These are phyloP conservation scores for Mrakia blollopis DNA, from an alignment of 768 basidiomycete genomes.

Conservation along the genomic window DNA sequence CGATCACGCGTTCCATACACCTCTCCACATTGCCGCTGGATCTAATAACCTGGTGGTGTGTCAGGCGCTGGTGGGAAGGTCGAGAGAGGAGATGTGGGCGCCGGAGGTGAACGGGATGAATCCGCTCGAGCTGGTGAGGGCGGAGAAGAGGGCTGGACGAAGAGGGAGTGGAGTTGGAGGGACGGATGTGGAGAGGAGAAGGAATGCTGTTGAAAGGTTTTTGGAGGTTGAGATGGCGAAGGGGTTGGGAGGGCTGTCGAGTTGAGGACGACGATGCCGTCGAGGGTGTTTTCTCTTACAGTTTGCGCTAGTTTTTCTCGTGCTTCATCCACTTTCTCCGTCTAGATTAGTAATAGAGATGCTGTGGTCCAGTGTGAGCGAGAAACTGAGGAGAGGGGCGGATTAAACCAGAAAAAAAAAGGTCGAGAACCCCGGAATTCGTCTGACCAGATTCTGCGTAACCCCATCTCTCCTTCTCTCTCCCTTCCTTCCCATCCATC, in stretches of 20 bases:
- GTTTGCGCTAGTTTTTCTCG: no score
- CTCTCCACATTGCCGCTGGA: slow-evolving; percentile 4
- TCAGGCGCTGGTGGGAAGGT: background rate
- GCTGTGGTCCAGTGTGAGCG: no score
- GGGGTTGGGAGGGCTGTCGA: background rate
- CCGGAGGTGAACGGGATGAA: background rate
- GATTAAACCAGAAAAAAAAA: background rate
- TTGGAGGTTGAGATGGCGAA: background rate
- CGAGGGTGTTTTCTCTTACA: background rate
- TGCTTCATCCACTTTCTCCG: no score
- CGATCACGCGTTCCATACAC: slow-evolving; percentile 1
- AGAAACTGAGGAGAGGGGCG: no score
- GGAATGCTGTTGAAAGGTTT: background rate
- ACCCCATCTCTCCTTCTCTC: background rate
- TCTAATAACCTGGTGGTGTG: background rate
- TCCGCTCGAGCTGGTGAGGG: background rate
- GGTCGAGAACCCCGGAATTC: no score
- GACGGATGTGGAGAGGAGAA: background rate
- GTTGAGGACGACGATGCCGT: background rate
- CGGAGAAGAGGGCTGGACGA: background rate
- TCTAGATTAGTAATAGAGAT: no score
- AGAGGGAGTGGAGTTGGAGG: background rate
- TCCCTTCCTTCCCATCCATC: background rate
- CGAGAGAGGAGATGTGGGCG: background rate
- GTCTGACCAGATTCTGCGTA: no score